Percentiles rank a stretch among this genome's conserved stretches.
Conservation (phyloP, 2,329 filamentous ascomycete species). For the Exophiala calicioides region DNA sequence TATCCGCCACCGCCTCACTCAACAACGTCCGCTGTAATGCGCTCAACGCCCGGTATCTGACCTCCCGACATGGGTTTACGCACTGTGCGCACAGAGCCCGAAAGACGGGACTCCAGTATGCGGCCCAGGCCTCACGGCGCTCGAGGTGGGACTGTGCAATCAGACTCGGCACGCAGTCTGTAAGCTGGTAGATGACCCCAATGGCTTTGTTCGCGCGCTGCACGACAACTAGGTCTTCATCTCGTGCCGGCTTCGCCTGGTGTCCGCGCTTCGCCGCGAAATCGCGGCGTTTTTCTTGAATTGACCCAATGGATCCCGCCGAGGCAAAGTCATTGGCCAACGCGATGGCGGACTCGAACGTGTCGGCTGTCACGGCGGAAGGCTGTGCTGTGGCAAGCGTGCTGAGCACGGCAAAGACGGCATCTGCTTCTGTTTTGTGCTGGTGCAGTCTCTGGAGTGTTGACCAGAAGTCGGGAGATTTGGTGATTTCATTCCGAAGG, state of each 20-base stretch:
- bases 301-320: constrained; percentile 63
- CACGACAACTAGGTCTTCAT: constrained; percentile 70
- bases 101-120: constrained; percentile 97
- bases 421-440: constrained; percentile 68
- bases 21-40: constrained; percentile 83
- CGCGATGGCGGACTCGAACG: constrained; percentile 84
- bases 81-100: constrained; percentile 85
- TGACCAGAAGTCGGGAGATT: constrained; percentile 95
- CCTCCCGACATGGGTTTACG: constrained; percentile 89
- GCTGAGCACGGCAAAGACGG: constrained; percentile 86
- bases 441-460: constrained; percentile 75
- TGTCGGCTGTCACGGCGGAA: constrained; percentile 86
- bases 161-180: constrained; percentile 75
- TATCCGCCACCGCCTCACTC: constrained; percentile 67
- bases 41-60: constrained; percentile 83
- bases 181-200: constrained; percentile 77
- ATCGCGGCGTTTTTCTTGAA: constrained; percentile 31
- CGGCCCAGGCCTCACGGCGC: constrained; percentile 87
- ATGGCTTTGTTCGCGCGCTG: constrained; percentile 78
- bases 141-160: constrained; percentile 95
- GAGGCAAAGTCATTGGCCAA: constrained; percentile 89
- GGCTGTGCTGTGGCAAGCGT: constrained; percentile 70
- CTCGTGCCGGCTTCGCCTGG: constrained; percentile 25
- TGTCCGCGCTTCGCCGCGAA: constrained; percentile 30
- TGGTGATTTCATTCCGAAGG: constrained; percentile 88